Evolutionary conservation across 78 protist genomes (phyloP), one percentile per base, ranked within the genome.

Genomic region (Dictyostelium intermedium): DNA sequence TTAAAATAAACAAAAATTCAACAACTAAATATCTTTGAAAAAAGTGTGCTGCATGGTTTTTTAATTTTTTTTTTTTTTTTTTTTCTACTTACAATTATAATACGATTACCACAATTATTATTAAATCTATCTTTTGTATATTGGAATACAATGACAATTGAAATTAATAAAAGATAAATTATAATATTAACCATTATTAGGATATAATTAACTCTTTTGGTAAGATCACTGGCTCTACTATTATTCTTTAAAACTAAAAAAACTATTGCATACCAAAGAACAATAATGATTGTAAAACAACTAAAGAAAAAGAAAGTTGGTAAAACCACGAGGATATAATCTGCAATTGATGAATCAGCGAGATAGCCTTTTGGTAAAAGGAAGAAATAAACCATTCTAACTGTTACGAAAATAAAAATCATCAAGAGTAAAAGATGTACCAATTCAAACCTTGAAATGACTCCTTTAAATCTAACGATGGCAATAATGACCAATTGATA

Each of bases 371-470:
- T 61, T 77, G 92, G 92, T 13, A 86, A 27, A 3, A 86, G 35
- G 61, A 86, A 86, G 61, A 86, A 86, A 69, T 86, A 86, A 35
- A 86, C 73, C 27, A 82, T 63, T 23, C 92, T 53, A 9, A 86
- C 79, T 0, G 41, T 34, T 4, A 86, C 63, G 63, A 86, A 86
- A 5, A 77, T 11, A 13, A 82, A 74, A 7, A 86, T 83, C 25
- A 81, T 77, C 13, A 60, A 3, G 9, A 86, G 41, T 13, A 86
- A 41, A 2, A 86, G 27, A 37, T 86, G 92, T 11, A 86, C 92
- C 79, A 86, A 60, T 41, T 86, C 79, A 39, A 86, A 56, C 1
- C 37, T 69, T 23, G 23, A 1, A 0, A 34, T 34, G 3, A 37
- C 20, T 8, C 16, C 23, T 25, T 20, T 30, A 3, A 27, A 43